A percentile compares a stretch with the other conserved stretches of the same genome.
Conservation (phyloP, 495 filamentous ascomycete species). For the Annulohypoxylon moriforme region DNA sequence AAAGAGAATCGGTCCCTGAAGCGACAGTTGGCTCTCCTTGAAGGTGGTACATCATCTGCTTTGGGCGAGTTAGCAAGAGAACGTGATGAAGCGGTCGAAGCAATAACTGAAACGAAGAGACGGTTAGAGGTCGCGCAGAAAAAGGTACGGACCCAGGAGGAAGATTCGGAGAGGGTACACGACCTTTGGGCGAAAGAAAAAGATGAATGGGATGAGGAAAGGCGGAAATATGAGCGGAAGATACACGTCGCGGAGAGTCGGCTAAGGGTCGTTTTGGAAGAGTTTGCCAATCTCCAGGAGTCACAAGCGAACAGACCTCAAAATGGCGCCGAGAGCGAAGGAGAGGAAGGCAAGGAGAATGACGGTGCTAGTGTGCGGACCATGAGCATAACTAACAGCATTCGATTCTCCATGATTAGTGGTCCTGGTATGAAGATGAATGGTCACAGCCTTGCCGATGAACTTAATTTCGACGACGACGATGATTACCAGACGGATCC, state of each 20-base stretch:
- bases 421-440: constrained; percentile 67
- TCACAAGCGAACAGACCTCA: constrained; percentile 57
- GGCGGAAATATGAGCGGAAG: constrained; percentile 81
- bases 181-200: constrained; percentile 83
- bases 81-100: constrained; percentile 83
- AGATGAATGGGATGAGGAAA: constrained; percentile 83
- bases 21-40: constrained; percentile 84
- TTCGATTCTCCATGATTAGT: constrained; percentile 76
- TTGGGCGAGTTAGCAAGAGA: constrained; percentile 85
- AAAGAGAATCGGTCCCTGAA: constrained; percentile 85
- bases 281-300: constrained; percentile 80
- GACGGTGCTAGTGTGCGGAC: constrained; percentile 83
- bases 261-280: constrained; percentile 83
- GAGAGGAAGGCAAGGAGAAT: constrained; percentile 67
- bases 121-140: constrained; percentile 84
- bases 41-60: constrained; percentile 87
- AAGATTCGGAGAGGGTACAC: constrained; percentile 81
- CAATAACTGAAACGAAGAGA: constrained; percentile 76
- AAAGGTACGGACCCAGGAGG: constrained; percentile 81
- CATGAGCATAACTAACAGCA: constrained; percentile 79
- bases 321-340: constrained; percentile 60
- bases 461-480: constrained; percentile 85
- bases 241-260: constrained; percentile 88
- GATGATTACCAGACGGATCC: constrained; percentile 70
- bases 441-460: constrained; percentile 85